phyloP scores from a whole-genome alignment of 495 filamentous ascomycete genomes.

The Neurospora sp. region DNA sequence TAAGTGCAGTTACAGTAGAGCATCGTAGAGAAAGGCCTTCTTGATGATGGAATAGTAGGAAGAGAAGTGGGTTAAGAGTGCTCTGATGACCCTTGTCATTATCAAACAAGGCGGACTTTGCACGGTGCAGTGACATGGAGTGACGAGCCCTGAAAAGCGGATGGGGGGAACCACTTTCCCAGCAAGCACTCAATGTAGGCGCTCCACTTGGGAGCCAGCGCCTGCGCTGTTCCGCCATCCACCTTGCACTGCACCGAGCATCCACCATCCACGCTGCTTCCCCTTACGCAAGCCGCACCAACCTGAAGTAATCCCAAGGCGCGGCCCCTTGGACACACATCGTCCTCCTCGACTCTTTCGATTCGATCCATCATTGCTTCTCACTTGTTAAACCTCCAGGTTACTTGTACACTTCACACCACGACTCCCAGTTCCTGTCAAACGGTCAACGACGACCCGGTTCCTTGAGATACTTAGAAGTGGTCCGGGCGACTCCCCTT shows the following conservation, averaged over 20 bases:
- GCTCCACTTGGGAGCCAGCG: not conserved
- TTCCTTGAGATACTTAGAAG: not conserved
- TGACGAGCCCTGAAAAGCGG: not conserved
- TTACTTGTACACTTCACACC: not conserved
- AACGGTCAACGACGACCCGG: not conserved
- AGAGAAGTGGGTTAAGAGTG: not conserved
- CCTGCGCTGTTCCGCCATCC: not conserved
- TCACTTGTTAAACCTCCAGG: not conserved
- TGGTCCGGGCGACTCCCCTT: not conserved
- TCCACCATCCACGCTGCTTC: not conserved
- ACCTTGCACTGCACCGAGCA: not conserved
- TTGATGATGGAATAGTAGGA: not conserved
- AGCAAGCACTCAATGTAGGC: constrained; percentile 1
- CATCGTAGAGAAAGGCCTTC: not conserved
- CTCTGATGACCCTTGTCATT: not conserved
- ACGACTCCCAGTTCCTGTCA: not conserved
- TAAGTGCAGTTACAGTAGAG: not conserved
- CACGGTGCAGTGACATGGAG: not conserved
- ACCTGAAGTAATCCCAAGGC: not conserved
- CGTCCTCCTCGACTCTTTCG: not conserved
- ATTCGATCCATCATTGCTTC: not conserved
- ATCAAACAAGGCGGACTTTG: not conserved
- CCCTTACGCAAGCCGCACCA: not conserved
- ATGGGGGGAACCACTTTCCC: not conserved
- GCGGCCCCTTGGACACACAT: not conserved